phyloP scores from a whole-genome alignment of 208 protist species.

The Leishmania amazonensis region DNA sequence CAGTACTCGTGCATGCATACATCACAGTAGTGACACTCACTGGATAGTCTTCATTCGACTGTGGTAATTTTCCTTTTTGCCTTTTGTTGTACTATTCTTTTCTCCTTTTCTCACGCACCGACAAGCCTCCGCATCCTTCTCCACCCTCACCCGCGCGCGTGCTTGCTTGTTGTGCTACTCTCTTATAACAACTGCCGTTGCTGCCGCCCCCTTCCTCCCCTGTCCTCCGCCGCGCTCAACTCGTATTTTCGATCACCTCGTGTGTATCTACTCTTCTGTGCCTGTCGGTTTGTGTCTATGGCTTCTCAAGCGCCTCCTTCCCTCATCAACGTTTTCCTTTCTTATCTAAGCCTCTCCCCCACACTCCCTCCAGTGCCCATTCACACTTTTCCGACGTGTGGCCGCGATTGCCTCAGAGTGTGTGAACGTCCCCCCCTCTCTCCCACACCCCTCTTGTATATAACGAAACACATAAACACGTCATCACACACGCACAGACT shows the following conservation, averaged over 20 bases:
- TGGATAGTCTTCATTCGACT: not conserved
- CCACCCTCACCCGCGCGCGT: not conserved
- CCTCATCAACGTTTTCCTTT: not conserved
- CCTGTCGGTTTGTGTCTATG: not conserved
- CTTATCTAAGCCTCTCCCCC: not conserved
- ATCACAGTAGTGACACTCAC: not conserved
- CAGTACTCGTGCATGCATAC: not conserved
- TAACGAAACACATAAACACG: no score
- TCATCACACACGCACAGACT: not conserved
- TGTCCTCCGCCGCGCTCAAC: not conserved
- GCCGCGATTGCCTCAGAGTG: not conserved
- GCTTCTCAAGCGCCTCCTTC: not conserved
- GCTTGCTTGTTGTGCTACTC: not conserved
- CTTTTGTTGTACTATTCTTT: not conserved
- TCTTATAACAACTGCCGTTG: not conserved
- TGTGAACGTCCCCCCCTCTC: not conserved
- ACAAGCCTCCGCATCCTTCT: not conserved
- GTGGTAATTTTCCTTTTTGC: no score
- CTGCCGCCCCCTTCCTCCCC: not conserved
- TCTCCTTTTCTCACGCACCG: no score
- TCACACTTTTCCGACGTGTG: not conserved
- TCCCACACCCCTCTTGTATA: not conserved
- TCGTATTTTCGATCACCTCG: not conserved
- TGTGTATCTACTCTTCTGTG: not conserved
- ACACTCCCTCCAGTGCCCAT: not conserved